Evolutionary conservation across 306 rosid species (phyloP), one percentile per base, ranked within the genome.

Genomic region (Quercus bicolor): DNA sequence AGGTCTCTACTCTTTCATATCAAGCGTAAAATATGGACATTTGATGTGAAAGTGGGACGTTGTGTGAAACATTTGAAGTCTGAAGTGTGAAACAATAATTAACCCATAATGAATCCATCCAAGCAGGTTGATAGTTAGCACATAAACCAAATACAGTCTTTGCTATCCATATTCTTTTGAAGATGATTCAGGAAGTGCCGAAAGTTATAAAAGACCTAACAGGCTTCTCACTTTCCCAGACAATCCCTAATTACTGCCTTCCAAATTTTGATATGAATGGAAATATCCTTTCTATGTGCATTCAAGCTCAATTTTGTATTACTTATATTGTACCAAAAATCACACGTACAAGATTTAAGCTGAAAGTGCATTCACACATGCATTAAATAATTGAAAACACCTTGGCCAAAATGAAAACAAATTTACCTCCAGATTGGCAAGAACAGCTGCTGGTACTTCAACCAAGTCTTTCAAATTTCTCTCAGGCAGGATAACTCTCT

Each of bases 381-480:
- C 11, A 51, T 19, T 20, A 59, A 4, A 60, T 45, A 72, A 68
- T 60, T 77, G 80, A 74, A 19, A 66, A 68, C 43, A 37, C 7
- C 28, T 54, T 15, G 59, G 76, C 15, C 28, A 73, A 78, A 28
- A 59, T 21, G 72, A 23, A 75, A 78, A 20, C 21, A 82, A 68
- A 75, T 69, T 79, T 84, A 92, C 98, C 98, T 95, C 98, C 84
- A 95, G 75, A 80, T 77, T 84, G 24, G 88, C 86, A 64, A 92
- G 92, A 81, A 95, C 98, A 6, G 88, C 84, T 11, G 98, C 68
- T 77, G 98, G 98, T 48, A 95, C 96, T 87, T 95, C 98, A 75
- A 76, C 94, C 81, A 93, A 90, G 87, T 95, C 99, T 81, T 95
- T 95, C 91, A 88, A 79, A 81, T 95, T 95, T 88, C 94, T 91